A percentile compares a stretch with the other conserved stretches of the same genome.
Conservation (phyloP, 805 yeast species). For the Suhomyces prunicola region DNA sequence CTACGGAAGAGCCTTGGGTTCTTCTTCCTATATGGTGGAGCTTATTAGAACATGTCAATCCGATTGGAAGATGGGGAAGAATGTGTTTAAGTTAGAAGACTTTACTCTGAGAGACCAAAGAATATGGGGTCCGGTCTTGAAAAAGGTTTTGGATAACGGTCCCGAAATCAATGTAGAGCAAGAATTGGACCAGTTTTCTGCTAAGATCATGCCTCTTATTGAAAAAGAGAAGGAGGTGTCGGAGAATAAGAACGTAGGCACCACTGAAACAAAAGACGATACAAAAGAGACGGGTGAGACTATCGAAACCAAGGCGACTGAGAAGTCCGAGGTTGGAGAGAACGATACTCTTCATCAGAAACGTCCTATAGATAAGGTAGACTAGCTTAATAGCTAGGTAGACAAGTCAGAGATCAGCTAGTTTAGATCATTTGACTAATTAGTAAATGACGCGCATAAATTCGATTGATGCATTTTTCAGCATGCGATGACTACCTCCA, state of each 20-base stretch:
- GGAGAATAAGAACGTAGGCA: slow-evolving; percentile 6
- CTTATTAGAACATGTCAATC: slow-evolving; percentile 74
- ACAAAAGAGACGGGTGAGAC: not conserved
- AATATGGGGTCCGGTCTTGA: slow-evolving; percentile 69
- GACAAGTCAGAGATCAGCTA: slow-evolving; percentile 14
- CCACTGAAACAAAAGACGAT: not conserved
- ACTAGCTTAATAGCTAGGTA: slow-evolving; percentile 7
- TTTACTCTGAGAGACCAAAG: slow-evolving; percentile 57
- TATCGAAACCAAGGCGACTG: not conserved
- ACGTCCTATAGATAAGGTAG: slow-evolving; percentile 19
- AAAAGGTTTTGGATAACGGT: slow-evolving; percentile 46
- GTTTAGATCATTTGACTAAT: slow-evolving; percentile 15
- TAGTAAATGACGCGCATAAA: not conserved
- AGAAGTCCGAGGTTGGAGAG: not conserved
- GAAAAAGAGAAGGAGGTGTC: slow-evolving; percentile 6
- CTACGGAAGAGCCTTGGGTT: slow-evolving; percentile 74
- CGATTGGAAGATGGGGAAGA: slow-evolving; percentile 73
- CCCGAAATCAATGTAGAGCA: slow-evolving; percentile 22
- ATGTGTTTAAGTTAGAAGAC: slow-evolving; percentile 65
- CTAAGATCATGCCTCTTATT: slow-evolving; percentile 5
- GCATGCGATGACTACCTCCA: not conserved
- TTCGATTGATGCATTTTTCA: not conserved
- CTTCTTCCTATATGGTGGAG: slow-evolving; percentile 85
- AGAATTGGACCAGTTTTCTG: slow-evolving; percentile 15
- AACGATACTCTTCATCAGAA: slow-evolving; percentile 12